phyloP scores from a whole-genome alignment of 768 basidiomycete genomes.

The Sarcodon sp. region DNA sequence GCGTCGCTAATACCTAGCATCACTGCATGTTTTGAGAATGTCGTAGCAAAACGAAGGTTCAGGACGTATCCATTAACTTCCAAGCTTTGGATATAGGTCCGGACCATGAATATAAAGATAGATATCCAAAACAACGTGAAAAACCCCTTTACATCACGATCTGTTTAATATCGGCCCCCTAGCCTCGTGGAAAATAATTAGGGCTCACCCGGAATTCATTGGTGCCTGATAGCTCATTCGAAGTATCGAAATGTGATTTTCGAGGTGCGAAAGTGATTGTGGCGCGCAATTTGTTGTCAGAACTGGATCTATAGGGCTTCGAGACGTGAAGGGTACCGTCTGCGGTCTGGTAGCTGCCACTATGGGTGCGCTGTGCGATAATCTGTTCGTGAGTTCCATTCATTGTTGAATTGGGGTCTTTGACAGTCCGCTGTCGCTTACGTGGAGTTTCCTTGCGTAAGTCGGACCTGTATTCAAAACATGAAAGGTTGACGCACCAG shows the following conservation, averaged over 20 bases:
- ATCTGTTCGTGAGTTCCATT: background rate
- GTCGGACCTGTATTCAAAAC: too few species aligned
- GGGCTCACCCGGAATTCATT: constrained; percentile 75
- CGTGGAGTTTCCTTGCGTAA: too few species aligned
- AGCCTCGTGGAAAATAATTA: background rate
- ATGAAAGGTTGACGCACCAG: too few species aligned
- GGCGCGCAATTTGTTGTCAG: constrained; percentile 69
- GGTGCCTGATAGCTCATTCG: constrained; percentile 54
- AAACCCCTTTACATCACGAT: constrained; percentile 54
- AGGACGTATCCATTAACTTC: constrained; percentile 71
- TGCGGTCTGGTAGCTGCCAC: constrained; percentile 30
- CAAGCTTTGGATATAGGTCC: constrained; percentile 66
- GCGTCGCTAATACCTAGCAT: constrained; percentile 78
- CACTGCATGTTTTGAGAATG: constrained; percentile 80
- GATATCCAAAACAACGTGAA: constrained; percentile 92
- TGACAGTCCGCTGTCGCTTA: too few species aligned
- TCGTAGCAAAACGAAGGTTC: constrained; percentile 66
- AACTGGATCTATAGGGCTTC: constrained; percentile 60
- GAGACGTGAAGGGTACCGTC: constrained; percentile 65
- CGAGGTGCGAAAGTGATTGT: constrained; percentile 81
- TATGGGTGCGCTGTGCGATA: constrained; percentile 5
- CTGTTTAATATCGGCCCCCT: constrained; percentile 2
- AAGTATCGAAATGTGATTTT: constrained; percentile 73
- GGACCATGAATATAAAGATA: constrained; percentile 69
- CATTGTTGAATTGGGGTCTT: too few species aligned